These are phyloP conservation scores for Lactuca sativa DNA, from an alignment of 129 eudicot genomes.

Conservation along the genomic window DNA sequence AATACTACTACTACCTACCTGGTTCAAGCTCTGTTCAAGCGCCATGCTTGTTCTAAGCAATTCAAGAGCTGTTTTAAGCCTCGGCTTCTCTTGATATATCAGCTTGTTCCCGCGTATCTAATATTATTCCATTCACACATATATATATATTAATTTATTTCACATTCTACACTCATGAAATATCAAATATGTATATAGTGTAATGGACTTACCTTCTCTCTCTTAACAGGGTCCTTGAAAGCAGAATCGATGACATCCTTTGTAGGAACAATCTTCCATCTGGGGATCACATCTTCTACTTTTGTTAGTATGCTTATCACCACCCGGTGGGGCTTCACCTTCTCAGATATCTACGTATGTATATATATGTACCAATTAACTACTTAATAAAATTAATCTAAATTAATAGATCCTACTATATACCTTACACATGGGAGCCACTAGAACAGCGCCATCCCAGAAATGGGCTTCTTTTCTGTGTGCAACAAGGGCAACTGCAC, in stretches of 20 bases:
- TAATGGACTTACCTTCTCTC: slow-evolving; percentile 57
- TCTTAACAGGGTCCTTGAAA: slow-evolving; percentile 84
- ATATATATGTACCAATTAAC: too few relatives aligned
- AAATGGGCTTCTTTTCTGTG: slow-evolving; percentile 75
- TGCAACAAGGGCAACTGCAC: slow-evolving; percentile 81
- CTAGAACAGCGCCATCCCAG: slow-evolving; percentile 95
- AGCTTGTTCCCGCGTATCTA: slow-evolving; percentile 82
- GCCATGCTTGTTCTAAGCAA: slow-evolving; percentile 92
- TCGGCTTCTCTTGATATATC: slow-evolving; percentile 84
- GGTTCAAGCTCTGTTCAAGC: slow-evolving; percentile 73
- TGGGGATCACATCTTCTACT: slow-evolving; percentile 82
- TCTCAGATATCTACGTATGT: slow-evolving; percentile 68
- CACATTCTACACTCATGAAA: too few relatives aligned
- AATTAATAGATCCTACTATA: not conserved
- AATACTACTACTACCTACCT: slow-evolving; percentile 38
- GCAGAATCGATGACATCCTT: slow-evolving; percentile 91
- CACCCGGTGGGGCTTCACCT: slow-evolving; percentile 92
- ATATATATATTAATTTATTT: too few relatives aligned
- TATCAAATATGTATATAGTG: too few relatives aligned
- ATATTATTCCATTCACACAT: too few relatives aligned
- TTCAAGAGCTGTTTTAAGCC: slow-evolving; percentile 94
- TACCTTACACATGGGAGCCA: slow-evolving; percentile 99
- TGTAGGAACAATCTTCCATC: slow-evolving; percentile 94
- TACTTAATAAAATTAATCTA: not conserved
- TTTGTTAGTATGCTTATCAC: slow-evolving; percentile 66